These are phyloP conservation scores for Penicillium crustosum DNA, from an alignment of 2,329 filamentous ascomycete genomes.

Conservation along the genomic window DNA sequence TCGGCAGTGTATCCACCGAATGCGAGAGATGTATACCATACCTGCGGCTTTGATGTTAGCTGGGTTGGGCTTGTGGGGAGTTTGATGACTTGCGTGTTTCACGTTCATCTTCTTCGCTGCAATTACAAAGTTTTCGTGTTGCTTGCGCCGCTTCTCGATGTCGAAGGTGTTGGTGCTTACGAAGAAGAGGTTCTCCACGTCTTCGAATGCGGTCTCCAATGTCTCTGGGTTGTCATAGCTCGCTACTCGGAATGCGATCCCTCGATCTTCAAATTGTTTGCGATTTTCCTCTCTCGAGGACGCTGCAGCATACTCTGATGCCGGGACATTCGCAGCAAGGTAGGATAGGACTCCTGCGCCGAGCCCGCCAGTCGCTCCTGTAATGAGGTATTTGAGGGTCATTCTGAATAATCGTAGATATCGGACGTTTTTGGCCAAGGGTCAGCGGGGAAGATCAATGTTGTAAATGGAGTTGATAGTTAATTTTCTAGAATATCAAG, in stretches of 20 bases:
- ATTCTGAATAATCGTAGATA: slow-evolving; percentile 14
- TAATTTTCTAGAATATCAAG: neutral
- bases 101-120: slow-evolving; percentile 56
- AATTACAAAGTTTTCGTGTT: slow-evolving; percentile 53
- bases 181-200: slow-evolving; percentile 57
- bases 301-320: slow-evolving; percentile 51
- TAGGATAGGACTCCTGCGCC: slow-evolving; percentile 37
- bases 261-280: slow-evolving; percentile 41
- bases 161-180: slow-evolving; percentile 56
- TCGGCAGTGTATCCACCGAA: slow-evolving; percentile 50
- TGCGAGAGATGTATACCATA: slow-evolving; percentile 60
- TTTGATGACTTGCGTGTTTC: slow-evolving; percentile 44
- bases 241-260: slow-evolving; percentile 53
- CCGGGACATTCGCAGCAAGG: slow-evolving; percentile 37
- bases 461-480: neutral
- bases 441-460: neutral
- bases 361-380: slow-evolving; percentile 41
- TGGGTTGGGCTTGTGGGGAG: slow-evolving; percentile 48
- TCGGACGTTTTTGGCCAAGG: neutral
- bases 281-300: slow-evolving; percentile 48
- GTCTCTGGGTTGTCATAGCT: slow-evolving; percentile 52
- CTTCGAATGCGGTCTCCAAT: slow-evolving; percentile 51
- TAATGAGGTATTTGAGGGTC: slow-evolving; percentile 41
- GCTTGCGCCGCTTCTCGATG: slow-evolving; percentile 47
- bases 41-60: slow-evolving; percentile 46